Evolutionary conservation across 2,329 filamentous ascomycete genomes (phyloP), one percentile per base, ranked within the genome.

Genomic region (Penicillium corylophilum): DNA sequence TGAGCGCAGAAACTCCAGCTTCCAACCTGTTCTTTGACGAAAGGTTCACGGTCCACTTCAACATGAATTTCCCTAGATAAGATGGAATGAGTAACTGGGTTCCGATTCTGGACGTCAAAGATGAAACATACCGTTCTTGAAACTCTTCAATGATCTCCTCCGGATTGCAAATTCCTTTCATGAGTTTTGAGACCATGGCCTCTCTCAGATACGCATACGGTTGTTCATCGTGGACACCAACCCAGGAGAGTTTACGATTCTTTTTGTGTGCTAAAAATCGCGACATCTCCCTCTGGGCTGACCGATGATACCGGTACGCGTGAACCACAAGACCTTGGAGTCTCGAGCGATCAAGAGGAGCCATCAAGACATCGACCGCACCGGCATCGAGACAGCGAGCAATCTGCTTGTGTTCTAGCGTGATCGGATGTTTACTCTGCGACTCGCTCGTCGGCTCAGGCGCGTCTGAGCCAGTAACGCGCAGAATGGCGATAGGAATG

Each of bases 1-100:
- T 96, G 93, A 3, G 92, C 93, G 39, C 87, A 92, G 66, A 97
- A 99, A 48, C 85, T 79, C 93, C 94, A 97, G 44, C 81, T 81
- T 18, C 87, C 88, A 33, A 96, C 79, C 16, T 86, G 85, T 8
- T 81, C 71, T 52, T 85, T 85, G 51, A 97, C 83, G 40, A 82
- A 74, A 35, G 78, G 75, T 63, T 84, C 84, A 31, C 88, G 84
- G 51, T 88, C 81, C 8, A 82, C 73, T 10, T 84, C 78, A 16
- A 96, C 80, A 42, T 83, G 79, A 56, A 95, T 80, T 61, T 89
- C 81, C 31, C 39, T 41, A 8, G 7, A 38, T 3, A 38, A 38
- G 20, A 38, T n/a, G 12, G 22, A 20, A 41, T 41, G 39, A 41
- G 22, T 26, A 16, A 8, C 10, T 15, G 13, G 22, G 26, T 16